phyloP scores from a whole-genome alignment of 371 early-diverging fungal genomes.

The Mucor piriformis region DNA sequence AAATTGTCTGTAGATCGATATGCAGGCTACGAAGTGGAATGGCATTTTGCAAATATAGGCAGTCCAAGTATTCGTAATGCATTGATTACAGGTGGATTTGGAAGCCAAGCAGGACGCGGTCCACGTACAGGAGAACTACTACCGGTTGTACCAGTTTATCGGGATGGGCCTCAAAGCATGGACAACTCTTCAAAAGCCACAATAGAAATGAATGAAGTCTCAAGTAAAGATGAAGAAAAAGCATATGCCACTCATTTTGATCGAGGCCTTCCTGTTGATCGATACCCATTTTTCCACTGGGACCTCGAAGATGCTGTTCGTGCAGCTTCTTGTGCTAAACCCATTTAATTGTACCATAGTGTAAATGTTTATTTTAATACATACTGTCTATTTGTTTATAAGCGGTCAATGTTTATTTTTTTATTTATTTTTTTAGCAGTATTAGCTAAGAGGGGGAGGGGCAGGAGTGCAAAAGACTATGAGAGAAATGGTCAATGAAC shows the following conservation, averaged over 20 bases:
- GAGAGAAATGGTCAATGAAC: too few relatives aligned
- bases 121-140: slow-evolving; percentile 24
- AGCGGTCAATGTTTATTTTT: too few relatives aligned
- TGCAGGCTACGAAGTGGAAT: slow-evolving; percentile 27
- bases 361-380: neutral
- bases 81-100: slow-evolving; percentile 26
- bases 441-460: too few relatives aligned
- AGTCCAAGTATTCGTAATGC: slow-evolving; percentile 24
- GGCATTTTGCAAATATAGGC: slow-evolving; percentile 28
- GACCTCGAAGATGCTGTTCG: slow-evolving; percentile 35
- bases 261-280: slow-evolving; percentile 24
- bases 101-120: slow-evolving; percentile 19
- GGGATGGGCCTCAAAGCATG: slow-evolving; percentile 20
- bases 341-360: slow-evolving; percentile 1
- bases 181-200: neutral
- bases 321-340: slow-evolving; percentile 23
- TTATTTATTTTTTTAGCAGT: too few relatives aligned
- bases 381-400: neutral
- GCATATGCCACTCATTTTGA: slow-evolving; percentile 11
- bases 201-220: slow-evolving; percentile 9
- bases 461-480: neutral
- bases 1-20: slow-evolving; percentile 20
- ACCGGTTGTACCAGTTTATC: slow-evolving; percentile 25
- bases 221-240: slow-evolving; percentile 12
- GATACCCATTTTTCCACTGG: slow-evolving; percentile 37